phyloP scores from a whole-genome alignment of 2,329 filamentous ascomycete species.

The Fusarium sp. region DNA sequence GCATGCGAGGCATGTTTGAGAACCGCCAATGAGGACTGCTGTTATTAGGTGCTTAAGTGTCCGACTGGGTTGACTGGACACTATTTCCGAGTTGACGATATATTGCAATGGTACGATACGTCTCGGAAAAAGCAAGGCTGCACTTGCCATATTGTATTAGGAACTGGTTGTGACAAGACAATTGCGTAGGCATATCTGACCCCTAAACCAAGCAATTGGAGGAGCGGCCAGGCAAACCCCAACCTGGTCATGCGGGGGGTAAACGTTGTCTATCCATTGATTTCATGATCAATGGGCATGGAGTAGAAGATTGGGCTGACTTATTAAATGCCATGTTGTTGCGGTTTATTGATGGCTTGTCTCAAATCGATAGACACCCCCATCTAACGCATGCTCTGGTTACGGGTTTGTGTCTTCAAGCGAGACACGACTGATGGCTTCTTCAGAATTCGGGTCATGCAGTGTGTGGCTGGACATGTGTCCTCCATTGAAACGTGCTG shows the following conservation, averaged over 20 bases:
- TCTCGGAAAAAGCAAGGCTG: slow-evolving; percentile 38
- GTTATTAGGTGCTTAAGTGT: slow-evolving; percentile 20
- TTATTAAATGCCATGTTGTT: slow-evolving; percentile 19
- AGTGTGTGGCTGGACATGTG: slow-evolving; percentile 54
- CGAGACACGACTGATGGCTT: slow-evolving; percentile 43
- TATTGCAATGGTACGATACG: slow-evolving; percentile 39
- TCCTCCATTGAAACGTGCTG: slow-evolving; percentile 53
- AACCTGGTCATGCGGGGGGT: slow-evolving; percentile 26
- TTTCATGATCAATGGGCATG: slow-evolving; percentile 8
- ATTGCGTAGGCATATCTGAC: slow-evolving; percentile 34
- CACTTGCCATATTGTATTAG: slow-evolving; percentile 10
- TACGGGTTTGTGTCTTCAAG: slow-evolving; percentile 11
- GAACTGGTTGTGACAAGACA: slow-evolving; percentile 11
- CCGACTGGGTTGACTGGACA: slow-evolving; percentile 19
- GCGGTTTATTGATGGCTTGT: slow-evolving; percentile 23
- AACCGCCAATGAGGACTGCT: slow-evolving; percentile 4
- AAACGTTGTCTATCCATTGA: slow-evolving; percentile 22
- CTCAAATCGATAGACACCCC: slow-evolving; percentile 31
- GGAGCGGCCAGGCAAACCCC: slow-evolving; percentile 7
- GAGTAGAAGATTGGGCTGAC: slow-evolving; percentile 27
- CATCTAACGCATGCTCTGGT: slow-evolving; percentile 22
- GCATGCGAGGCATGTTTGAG: slow-evolving; percentile 14
- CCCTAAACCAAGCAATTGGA: slow-evolving; percentile 17
- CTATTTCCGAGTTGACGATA: slow-evolving; percentile 15
- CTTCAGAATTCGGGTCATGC: slow-evolving; percentile 32